Base-by-base conservation (phyloP, 2,329 filamentous ascomycete genomes). In the Aspergillus proliferans region DNA sequence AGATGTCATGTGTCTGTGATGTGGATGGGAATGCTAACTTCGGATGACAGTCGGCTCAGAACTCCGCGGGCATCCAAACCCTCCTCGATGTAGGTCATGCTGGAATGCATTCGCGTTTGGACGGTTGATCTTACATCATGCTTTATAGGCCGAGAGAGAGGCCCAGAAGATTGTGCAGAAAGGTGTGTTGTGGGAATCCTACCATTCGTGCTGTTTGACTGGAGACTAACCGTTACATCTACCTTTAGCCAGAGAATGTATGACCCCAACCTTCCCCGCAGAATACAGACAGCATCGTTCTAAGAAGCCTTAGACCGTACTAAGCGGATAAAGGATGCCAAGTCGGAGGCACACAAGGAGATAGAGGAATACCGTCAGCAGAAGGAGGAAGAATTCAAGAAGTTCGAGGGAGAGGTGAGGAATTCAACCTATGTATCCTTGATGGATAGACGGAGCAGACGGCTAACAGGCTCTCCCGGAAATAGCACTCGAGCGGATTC, bases 91-190 rank as follows among this genome's bases (percentile, higher is more conserved):
- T 98, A 86, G 65, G 86, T 69, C 52, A 51, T 44, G 18, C 22
- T 49, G 44, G 30, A 15, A 47, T 30, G 21, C n/a, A 39, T 7
- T 15, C 22, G 15, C 10, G 38, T 8, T 26, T 36, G 18, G 7
- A 14, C 21, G 3, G 40, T 34, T 47, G 38, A 52, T 52, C 45
- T 58, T 36, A 58, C 41, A 7, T 30, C 47, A 46, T 45, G 47
- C 10, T 51, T 46, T 14, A 6, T 60, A 97, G 92, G 91, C 93
- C 63, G 93, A 98, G 82, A 87, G 90, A 74, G 92, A 97, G 73
- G 93, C 93, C 53, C 92, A 95, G 76, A 96, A 96, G 82, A 98
- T 98, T 71, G 91, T 98, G 50, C 92, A 97, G 73, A 90, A 93
- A 82, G 88, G 92, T 94, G 71, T 52, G 76, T 70, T 34, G 10